Base-by-base conservation (phyloP, 2,329 filamentous ascomycete species). In the Diaporthe ilicicola region DNA sequence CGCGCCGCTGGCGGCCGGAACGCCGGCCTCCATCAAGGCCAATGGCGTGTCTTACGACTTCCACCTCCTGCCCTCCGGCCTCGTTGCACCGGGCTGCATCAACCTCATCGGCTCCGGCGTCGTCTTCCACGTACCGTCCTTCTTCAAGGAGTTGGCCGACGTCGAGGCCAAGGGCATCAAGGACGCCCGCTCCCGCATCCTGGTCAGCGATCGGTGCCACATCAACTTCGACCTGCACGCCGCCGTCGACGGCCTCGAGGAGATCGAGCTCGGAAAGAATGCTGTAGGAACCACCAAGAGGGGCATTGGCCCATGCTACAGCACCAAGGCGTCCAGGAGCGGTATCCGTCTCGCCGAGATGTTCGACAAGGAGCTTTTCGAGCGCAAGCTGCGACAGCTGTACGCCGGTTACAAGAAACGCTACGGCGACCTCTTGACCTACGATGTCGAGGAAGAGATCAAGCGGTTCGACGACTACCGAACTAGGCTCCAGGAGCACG, bases 41-140 rank as follows among this genome's bases (percentile, higher is more conserved):
- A 81, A 82, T 73, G 81, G 81, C 44, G 80, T 82, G 71, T 77
- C 77, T 72, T 88, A 84, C 78, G 87, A 86, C 80, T 88, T 89
- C 74, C 88, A 91, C 79, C 86, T 92, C 71, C 82, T 92, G 62
- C 88, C 91, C 29, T 92, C 89, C 69, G 93, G 93, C 72, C 87
- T 95, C 72, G 85, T 95, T 74, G 93, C 92, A 78, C 90, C 92
- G 8, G 83, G 84, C 53, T 93, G 89, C 79, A 86, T 89, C 76
- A 95, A 94, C 82, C 84, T 95, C 70, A 92, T 95, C 78, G 93
- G 92, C 72, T 91, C 90, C 61, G 91, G 86, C 56, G 87, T 89
- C 50, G 88, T 93, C 72, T 90, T 93, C 74, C 88, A 80, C 59
- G 76, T 80, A 32, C 89, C 89, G 24, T 84, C 85, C 67, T 91